Conservation (phyloP, 1,284 basidiomycete species). For the Thelephora terrestris region DNA sequence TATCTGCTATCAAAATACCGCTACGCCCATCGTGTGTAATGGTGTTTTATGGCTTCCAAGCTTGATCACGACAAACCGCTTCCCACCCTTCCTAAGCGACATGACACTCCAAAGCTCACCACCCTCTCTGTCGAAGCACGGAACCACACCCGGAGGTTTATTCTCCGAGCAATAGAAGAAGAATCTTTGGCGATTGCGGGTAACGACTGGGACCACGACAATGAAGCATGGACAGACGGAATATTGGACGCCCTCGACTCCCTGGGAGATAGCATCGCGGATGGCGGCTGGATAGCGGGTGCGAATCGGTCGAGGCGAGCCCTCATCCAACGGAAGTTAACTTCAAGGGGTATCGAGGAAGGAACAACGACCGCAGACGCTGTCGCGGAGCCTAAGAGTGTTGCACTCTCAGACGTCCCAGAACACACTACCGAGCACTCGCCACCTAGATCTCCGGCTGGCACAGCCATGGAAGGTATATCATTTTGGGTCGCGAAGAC, state of each 20-base stretch:
- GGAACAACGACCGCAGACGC: background rate
- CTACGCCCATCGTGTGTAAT: too few relatives aligned
- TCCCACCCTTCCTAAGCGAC: background rate
- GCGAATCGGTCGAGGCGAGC: conserved; percentile 15
- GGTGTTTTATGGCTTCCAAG: background rate
- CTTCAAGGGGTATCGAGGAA: background rate
- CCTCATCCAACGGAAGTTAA: conserved; percentile 9
- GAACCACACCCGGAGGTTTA: conserved; percentile 18
- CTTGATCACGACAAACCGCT: background rate
- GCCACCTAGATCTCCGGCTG: background rate
- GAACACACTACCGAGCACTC: background rate
- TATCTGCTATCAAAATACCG: too few relatives aligned
- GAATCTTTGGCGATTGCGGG: conserved; percentile 9
- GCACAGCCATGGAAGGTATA: conserved; percentile 19
- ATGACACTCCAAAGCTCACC: background rate
- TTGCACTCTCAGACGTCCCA: too few relatives aligned
- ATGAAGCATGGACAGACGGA: conserved; percentile 17
- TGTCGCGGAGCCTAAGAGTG: background rate
- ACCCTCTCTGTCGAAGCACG: conserved; percentile 15
- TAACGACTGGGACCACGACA: conserved; percentile 8
- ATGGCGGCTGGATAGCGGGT: conserved; percentile 22
- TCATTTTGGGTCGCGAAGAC: conserved; percentile 21
- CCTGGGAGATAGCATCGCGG: conserved; percentile 15
- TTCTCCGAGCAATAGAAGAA: conserved; percentile 16
- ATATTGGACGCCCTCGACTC: conserved; percentile 16